Base-by-base conservation (phyloP, 2,329 filamentous ascomycete genomes). In the Fusarium haematococcum region DNA sequence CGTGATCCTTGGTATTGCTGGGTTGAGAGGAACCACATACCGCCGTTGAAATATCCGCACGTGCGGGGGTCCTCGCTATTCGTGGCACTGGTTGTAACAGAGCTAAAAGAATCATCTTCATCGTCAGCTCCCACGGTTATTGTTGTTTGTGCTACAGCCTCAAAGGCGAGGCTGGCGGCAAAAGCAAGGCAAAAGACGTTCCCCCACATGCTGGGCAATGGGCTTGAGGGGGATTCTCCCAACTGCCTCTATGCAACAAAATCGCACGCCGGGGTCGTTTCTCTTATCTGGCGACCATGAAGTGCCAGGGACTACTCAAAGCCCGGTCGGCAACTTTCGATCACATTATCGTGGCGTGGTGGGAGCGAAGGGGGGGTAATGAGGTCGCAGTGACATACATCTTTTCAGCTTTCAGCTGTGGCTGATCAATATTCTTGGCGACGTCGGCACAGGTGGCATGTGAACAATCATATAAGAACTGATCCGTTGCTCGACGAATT, bases 1-100 rank as follows among this genome's bases (percentile, higher is more conserved):
- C 6, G 39, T 13, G 18, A 6, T 25, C 32, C 48, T 52, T 6
- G 6, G 25, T n/a, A 16, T 9, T 16, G 25, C 9, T 25, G 4
- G 2, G 33, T 16, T 58, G 11, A 4, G 13, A 39, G 6, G 9
- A 10, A 1, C n/a, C n/a, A 27, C 69, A 14, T 66, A 70, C 69
- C 20, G 2, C 50, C 66, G 2, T 63, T 18, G 25, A 73, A 8
- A 16, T 68, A 73, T 23, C 72, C 66, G 25, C 69, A 68, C 11
- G 20, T 62, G 14, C 27, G 5, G n/a, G 13, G 30, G 11, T 11
- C 27, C 39, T 16, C 16, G 10, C 23, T 23, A 2, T 9, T 25
- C 37, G 30, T 57, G 20, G 30, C 32, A 6, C 10, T 20, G 5
- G 50, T 58, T 18, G 37, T 32, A 18, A 27, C 10, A 18, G 39